A percentile compares a stretch with the other conserved stretches of the same genome.
Conservation (phyloP, 768 basidiomycete species). For the Russula sp. region DNA sequence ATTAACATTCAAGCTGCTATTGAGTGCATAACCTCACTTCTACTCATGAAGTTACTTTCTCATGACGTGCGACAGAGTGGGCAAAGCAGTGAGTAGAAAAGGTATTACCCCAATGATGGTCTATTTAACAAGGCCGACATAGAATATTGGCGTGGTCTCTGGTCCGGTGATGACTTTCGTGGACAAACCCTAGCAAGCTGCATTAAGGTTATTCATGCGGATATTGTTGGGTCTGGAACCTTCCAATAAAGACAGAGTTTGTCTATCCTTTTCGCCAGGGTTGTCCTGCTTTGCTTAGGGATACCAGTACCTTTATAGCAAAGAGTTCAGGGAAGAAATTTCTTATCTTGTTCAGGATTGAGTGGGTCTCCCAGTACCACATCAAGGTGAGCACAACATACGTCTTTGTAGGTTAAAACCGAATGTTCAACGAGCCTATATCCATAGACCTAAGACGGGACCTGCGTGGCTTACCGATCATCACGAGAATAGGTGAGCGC, state of each 20-base stretch:
- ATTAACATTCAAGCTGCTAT: conserved; percentile 6
- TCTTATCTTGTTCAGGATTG: neutral
- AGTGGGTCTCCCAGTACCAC: neutral
- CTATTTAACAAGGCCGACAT: neutral
- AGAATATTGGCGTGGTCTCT: conserved; percentile 17
- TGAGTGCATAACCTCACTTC: neutral
- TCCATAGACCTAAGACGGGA: neutral
- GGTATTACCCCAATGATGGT: neutral
- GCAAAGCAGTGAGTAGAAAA: conserved; percentile 16
- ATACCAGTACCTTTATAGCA: neutral
- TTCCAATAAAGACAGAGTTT: neutral
- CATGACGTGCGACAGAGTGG: conserved; percentile 1
- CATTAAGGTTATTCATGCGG: neutral
- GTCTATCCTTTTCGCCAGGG: neutral
- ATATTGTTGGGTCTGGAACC: conserved; percentile 16
- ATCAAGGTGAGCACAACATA: neutral
- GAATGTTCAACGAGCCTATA: neutral
- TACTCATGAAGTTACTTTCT: neutral
- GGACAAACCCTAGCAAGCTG: neutral
- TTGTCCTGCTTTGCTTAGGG: neutral
- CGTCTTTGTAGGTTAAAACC: neutral
- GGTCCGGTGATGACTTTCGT: neutral
- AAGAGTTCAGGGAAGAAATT: neutral
- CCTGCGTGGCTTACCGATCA: neutral
- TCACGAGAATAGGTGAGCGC: neutral